Base-by-base conservation (phyloP, 2,329 filamentous ascomycete genomes). In the Aspergillus oerlinghausenensis region DNA sequence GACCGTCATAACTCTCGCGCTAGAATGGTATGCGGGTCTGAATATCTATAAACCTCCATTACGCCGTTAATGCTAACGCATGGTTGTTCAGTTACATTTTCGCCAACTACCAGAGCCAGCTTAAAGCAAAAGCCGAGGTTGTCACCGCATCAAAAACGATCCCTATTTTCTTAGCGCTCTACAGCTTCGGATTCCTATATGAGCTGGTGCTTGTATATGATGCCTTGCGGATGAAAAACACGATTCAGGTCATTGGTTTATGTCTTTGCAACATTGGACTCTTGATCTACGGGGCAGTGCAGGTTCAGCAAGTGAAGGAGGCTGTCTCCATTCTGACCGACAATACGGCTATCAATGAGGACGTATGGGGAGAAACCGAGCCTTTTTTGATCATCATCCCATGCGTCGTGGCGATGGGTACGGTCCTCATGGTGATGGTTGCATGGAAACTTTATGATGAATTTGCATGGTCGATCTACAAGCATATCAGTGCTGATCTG, bases 391-490 rank as follows among this genome's bases (percentile, higher is more conserved):
- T 97, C 61, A 88, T 93, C 10, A 91, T 95, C 55, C 94, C 94
- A 0, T 86, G 84, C 65, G 84, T 99, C 56, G 88, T 97, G 63
- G 91, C 85, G 1, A 75, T 95, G 29, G 84, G 84, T 29, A 93
- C 89, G 2, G 62, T 92, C 5, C 69, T 85, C 53, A 87, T 97
- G 81, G 81, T 81, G 14, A 88, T 91, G 60, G 79, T 92, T 52
- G 87, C 93, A 2, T 97, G 92, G 89, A 97, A 96, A 78, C 82
- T 99, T 32, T 97, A 99, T 72, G 92, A 96, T 70, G 93, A 97
- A 74, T 99, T 99, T 75, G 93, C 94, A 10, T 99, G 94, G 94
- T 94, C 94, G 56, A 99, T 99, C 69, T 92, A 99, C 77, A 99
- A 99, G 81, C 92, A 96, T 75, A 99, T 99, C 71, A 96, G 92